Evolutionary conservation across 2,329 filamentous ascomycete species (phyloP), one percentile per base, ranked within the genome.

Genomic region (Epichloe coenophiala): DNA sequence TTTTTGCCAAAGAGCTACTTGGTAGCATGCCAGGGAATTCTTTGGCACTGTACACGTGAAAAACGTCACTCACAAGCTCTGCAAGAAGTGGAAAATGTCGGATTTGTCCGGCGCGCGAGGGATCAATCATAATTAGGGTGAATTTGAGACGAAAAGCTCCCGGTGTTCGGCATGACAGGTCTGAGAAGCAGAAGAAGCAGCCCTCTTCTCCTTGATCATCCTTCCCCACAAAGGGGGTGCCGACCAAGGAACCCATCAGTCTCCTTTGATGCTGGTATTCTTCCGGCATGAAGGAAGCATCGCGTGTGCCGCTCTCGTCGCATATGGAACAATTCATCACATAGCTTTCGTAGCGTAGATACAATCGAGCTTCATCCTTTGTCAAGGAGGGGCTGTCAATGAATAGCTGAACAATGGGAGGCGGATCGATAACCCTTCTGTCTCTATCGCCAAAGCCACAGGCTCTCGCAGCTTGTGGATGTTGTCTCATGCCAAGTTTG

Each of bases 371-470:
- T 55, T 87, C 81, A 44, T 80, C 76, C 40, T 71, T 66, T 11
- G 77, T 72, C 27, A 75, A 61, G 19, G 63, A 70, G 1, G 77
- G 72, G 54, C 83, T 77, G 48, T 80, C 77, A 51, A 88, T 77
- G 31, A 73, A 71, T 45, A 91, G 76, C 61, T 91, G 81, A 21
- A 93, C 77, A 60, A 93, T 91, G 13, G 87, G 87, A 2, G 87
- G 87, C 40, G 87, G 87, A 61, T 93, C 87, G 55, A 93, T 86
- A 15, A 89, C 86, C 54, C 87, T 77, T 39, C 87, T 78, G 61
- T 93, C 87, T 56, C 86, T 76, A 65, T 91, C 87, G 53, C 87
- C 87, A 63, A 89, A 91, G 1, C 87, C 87, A 60, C 87, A 93
- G 41, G 86, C 86, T 57, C 87, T 76, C 49, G 87, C 87, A 1